Conservation (phyloP, 352 stramenopile species). For the Plasmopara muralis region DNA sequence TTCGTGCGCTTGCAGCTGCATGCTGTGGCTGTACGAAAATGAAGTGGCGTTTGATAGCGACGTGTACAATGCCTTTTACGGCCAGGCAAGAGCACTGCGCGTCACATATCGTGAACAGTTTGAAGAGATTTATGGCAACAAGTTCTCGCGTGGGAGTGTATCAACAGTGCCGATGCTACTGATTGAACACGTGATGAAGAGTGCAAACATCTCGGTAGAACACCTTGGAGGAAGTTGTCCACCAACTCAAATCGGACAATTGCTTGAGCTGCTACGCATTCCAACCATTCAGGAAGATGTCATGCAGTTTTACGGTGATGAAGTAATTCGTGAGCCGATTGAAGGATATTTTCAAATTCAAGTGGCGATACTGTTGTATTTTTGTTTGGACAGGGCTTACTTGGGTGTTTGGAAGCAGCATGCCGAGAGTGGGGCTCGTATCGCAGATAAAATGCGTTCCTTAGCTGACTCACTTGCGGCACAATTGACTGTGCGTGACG, state of each 20-base stretch:
- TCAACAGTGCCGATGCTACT: conserved; percentile 49
- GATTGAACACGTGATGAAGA: conserved; percentile 76
- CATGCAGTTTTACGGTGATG: conserved; percentile 50
- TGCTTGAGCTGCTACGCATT: conserved; percentile 47
- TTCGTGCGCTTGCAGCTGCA: conserved; percentile 46
- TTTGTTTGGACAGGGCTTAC: conserved; percentile 66
- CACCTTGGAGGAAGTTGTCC: conserved; percentile 37
- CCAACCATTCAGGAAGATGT: conserved; percentile 50
- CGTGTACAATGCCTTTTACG: conserved; percentile 65
- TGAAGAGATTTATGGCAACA: conserved; percentile 54
- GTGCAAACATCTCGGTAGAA: conserved; percentile 36
- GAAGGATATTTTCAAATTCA: conserved; percentile 74
- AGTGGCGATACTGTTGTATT: conserved; percentile 71
- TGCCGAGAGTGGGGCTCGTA: conserved; percentile 38
- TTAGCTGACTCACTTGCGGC: conserved; percentile 66
- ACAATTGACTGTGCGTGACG: conserved; percentile 63
- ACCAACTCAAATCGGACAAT: conserved; percentile 39
- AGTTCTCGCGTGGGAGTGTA: conserved; percentile 42
- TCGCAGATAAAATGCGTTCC: conserved; percentile 56
- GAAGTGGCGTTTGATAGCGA: conserved; percentile 35
- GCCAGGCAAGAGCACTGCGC: conserved; percentile 41
- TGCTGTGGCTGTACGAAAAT: conserved; percentile 63
- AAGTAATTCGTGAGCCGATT: conserved; percentile 60
- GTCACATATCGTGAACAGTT: conserved; percentile 58
- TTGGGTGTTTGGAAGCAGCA: conserved; percentile 45